Conservation (phyloP, 495 filamentous ascomycete genomes). For the Chaetomium tenue region DNA sequence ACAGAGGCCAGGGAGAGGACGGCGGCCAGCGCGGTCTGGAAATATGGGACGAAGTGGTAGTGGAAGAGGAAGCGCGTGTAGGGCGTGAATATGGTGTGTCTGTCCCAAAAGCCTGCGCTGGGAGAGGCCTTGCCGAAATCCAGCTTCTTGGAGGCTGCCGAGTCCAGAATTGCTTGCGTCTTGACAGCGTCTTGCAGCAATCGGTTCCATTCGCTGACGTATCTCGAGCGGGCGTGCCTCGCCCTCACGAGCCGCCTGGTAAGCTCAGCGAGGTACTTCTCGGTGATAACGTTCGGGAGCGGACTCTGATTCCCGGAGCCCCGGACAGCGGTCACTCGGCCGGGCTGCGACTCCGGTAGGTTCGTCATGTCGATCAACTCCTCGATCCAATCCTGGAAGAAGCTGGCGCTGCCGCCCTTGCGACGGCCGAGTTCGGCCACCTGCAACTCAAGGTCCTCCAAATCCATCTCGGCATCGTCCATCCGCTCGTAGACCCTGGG, state of each 20-base stretch:
- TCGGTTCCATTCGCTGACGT: slow-evolving; percentile 80
- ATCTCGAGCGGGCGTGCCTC: slow-evolving; percentile 77
- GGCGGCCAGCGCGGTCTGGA: slow-evolving; percentile 59
- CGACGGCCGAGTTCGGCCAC: slow-evolving; percentile 72
- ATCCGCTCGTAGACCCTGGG: slow-evolving; percentile 82
- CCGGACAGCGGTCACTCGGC: slow-evolving; percentile 38
- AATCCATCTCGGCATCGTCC: slow-evolving; percentile 74
- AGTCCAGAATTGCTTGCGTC: slow-evolving; percentile 80
- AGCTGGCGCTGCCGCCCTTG: slow-evolving; percentile 76
- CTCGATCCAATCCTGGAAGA: slow-evolving; percentile 94
- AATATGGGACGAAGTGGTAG: slow-evolving; percentile 63
- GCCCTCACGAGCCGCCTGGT: slow-evolving; percentile 77
- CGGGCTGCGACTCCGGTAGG: slow-evolving; percentile 60
- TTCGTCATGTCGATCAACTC: slow-evolving; percentile 73
- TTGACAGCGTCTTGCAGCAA: slow-evolving; percentile 69
- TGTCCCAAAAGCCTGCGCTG: slow-evolving; percentile 53
- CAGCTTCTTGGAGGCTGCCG: slow-evolving; percentile 73
- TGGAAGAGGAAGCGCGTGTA: slow-evolving; percentile 80
- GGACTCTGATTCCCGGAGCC: slow-evolving; percentile 42
- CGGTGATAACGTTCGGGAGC: slow-evolving; percentile 81
- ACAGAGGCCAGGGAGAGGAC: slow-evolving; percentile 71
- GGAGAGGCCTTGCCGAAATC: slow-evolving; percentile 64
- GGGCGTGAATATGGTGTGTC: slow-evolving; percentile 67
- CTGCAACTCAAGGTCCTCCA: slow-evolving; percentile 79
- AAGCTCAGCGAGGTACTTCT: slow-evolving; percentile 86